Base-by-base conservation (phyloP, 2,329 filamentous ascomycete species). In the Xylaria arbuscula region DNA sequence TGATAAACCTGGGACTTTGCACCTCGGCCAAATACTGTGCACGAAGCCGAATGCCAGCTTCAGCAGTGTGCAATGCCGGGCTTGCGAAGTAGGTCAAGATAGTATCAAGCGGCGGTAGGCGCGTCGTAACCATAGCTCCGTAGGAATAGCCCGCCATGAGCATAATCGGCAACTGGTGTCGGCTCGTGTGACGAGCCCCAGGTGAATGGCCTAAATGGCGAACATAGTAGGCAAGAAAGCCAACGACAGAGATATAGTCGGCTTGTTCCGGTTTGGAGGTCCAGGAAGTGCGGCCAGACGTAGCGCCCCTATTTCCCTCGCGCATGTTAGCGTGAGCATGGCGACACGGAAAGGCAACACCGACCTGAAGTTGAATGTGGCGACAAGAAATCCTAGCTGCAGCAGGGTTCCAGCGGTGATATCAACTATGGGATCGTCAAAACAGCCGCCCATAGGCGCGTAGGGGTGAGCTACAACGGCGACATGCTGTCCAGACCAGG, bases 331-430 rank as follows among this genome's bases (percentile, higher is more conserved):
- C 38, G 48, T 15, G 10, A 55, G 34, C 24, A 45, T 32, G 5
- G 28, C 28, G 28, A 5, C 28, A 5, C 28, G 5, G 28, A 28
- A 28, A 36, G 15, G 47, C n/a, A 40, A 28, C 11, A 70, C 72
- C 17, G 22, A 75, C 92, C 94, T 88, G 78, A 98, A 98, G 77
- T 98, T 98, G 80, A 98, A 98, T 0, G 93, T 97, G 8, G 87
- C 90, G 2, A 98, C 91, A 1, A 97, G 78, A 75, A 89, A 97
- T 1, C 92, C 93, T 61, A 85, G 81, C 4, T 85, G 82, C n/a
- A 97, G 79, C 54, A 97, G 83, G 66, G 90, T 86, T 1, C 83
- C 82, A 0, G 87, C 88, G 2, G 92, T 81, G 9, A 88, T 83
- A n/a, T 88, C 84, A 1, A 98, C 91, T 0, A 97, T 85, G 0